Conservation (phyloP, 192 early-diverging fungal genomes). For the Borealophlyctis nickersoniae region DNA sequence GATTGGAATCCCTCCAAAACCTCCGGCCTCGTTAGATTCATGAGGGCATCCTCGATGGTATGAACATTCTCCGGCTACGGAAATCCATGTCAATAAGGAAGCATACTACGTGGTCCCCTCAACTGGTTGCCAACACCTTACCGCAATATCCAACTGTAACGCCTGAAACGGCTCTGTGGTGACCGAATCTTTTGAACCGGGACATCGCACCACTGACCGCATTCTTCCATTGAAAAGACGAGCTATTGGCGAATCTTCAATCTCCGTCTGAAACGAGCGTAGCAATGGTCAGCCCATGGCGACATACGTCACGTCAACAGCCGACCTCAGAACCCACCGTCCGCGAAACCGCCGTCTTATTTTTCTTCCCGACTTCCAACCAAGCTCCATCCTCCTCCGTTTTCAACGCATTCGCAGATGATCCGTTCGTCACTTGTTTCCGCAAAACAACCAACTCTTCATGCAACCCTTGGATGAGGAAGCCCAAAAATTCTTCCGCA, state of each 20-base stretch:
- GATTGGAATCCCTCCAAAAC: conserved; percentile 73
- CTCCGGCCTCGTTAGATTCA: conserved; percentile 73
- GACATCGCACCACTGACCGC: conserved; percentile 71
- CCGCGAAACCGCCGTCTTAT: conserved; percentile 67
- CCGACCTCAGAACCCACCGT: conserved; percentile 30
- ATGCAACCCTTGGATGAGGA: conserved; percentile 89
- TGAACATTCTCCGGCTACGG: conserved; percentile 59
- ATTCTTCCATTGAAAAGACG: conserved; percentile 82
- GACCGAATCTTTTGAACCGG: conserved; percentile 72
- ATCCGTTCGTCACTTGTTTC: too few species aligned
- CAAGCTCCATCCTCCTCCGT: conserved; percentile 44
- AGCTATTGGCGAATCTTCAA: conserved; percentile 73
- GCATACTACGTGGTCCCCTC: too few species aligned
- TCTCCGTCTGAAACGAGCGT: conserved; percentile 48
- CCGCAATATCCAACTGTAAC: conserved; percentile 84
- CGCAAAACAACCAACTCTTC: conserved; percentile 66
- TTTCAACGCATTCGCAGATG: too few species aligned
- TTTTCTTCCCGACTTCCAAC: conserved; percentile 88
- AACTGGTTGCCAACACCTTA: conserved; percentile 25
- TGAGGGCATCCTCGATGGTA: conserved; percentile 82
- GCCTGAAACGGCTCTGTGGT: conserved; percentile 86
- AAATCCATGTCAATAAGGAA: too few species aligned
- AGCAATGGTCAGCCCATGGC: not conserved
- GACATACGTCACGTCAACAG: conserved; percentile 2
- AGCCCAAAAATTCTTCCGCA: conserved; percentile 93